Evolutionary conservation across 75 land plant species (phyloP), one percentile per base, ranked within the genome.

Genomic region (Cunninghamia lanceolata): DNA sequence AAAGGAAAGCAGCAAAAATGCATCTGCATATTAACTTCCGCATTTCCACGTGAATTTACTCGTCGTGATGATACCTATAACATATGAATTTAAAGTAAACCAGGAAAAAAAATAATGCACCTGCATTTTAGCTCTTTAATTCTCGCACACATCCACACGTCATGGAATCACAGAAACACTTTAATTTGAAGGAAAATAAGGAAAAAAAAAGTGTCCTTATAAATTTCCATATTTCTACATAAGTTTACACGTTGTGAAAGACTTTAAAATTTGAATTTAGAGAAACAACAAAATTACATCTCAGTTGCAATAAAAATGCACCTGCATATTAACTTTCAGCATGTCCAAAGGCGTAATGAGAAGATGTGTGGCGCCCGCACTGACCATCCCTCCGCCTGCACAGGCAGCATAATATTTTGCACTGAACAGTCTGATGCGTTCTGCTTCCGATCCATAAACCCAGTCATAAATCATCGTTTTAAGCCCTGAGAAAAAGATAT

Each of bases 301-400:
- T 4, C 52, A 50, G 13, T 15, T 63, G 8, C 45, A 30, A 15
- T 15, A 86, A 16, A 35, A 25, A 25, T 76, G 45, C 1, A 97
- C 99, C 96, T 97, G 99, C 99, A 97, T 97, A 85, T 97, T 96
- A 0, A 97, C 99, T 89, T 97, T 97, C 85, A 97, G 89, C 87
- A 96, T 92, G 89, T 97, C 99, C 46, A 97, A 91, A 70, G 99
- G 99, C 14, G 99, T 97, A 78, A 92, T 89, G 19, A 94, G 95
- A 19, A 97, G 90, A 86, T 97, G 98, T 42, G 93, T 89, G 52
- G 98, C 88, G 15, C 96, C 99, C 10, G 98, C 95, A 82, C 98
- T 95, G 52, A 97, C 91, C 99, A 97, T 92, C 66, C 99, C 99
- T 28, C 98, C 98, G 46, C 88, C 90, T 0, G 94, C 90, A 84